Base-by-base conservation (phyloP, 2,329 filamentous ascomycete genomes). In the Alternaria gaisen region DNA sequence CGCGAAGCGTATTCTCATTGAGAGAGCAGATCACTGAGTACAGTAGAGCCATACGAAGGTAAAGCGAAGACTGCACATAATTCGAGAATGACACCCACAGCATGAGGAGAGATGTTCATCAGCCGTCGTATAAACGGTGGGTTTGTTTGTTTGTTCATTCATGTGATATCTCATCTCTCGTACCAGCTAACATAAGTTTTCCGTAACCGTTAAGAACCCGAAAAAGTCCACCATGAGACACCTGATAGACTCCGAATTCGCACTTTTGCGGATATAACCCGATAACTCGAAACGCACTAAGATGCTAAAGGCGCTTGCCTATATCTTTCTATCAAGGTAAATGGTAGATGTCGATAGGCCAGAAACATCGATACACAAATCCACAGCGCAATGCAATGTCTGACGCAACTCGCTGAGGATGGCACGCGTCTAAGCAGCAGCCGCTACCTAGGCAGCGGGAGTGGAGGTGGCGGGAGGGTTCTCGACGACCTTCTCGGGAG, bases 391-490 rank as follows among this genome's bases (percentile, higher is more conserved):
- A 67, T 68, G 59, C 61, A 67, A 64, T 66, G 60, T 64, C 56
- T 55, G 60, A 68, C 67, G 61, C 62, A 63, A 43, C 36, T 43
- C 53, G 52, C 51, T 55, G 62, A 56, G 58, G 58, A 9, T 53
- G 50, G 61, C 48, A 44, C 53, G 60, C 48, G 60, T 59, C 63
- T 63, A 69, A 56, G 65, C 63, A 56, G 70, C 65, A 53, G 70
- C 62, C 48, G 67, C 63, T 63, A 71, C 70, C 72, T 79, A 78
- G 70, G 75, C 74, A 56, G 73, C 67, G 62, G 71, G 64, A 48
- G 72, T 65, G 38, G 73, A 71, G 44, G 72, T 72, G 56, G 73
- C 66, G 14, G 58, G 58, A 43, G 73, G 66, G 53, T 69, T 62
- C 63, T 73, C 70, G 36, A 68, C 62, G 14, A 58, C 50, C 62